Base-by-base conservation (phyloP, 2,329 filamentous ascomycete species). In the Paraphaeosphaeria minitans region DNA sequence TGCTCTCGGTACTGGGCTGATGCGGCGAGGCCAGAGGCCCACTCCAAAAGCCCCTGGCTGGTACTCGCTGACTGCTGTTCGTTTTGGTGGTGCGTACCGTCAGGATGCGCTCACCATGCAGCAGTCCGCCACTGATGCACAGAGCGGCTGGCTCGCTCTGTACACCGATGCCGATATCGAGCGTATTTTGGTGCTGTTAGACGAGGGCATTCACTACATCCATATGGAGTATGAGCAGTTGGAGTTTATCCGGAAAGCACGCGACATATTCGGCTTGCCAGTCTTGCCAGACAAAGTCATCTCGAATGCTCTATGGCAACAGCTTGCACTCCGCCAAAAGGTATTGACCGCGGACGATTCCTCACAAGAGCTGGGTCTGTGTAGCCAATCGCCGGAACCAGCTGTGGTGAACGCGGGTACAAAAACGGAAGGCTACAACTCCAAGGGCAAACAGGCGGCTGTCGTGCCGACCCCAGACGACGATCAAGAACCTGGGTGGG, bases 171-270 rank as follows among this genome's bases (percentile, higher is more conserved):
- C 81, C 0, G 84, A 86, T 43, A 78, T 86, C 45, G 83, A 84
- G 63, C 83, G 83, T 10, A 73, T 87, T 5, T 72, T 85, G 8
- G 83, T 85, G 0, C 72, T 87, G 2, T 73, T 87, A 4, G 84
- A 87, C 57, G 82, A 85, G 71, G 84, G 84, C 0, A 85, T 87
- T 9, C 84, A 86, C 66, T 87, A 86, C 70, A 78, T 85, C 3
- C 84, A 87, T 67, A 79, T 87, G 64, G 81, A 83, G 37, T 86
- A 85, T 59, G 84, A 86, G 63, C 83, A 85, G 59, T 71, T 87
- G 9, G 83, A 86, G 60, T 82, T 80, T 63, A 85, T 86, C 55
- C 78, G 80, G 12, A 74, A 69, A 51, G 77, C 83, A 22, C 78
- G 79, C 46, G 84, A 87, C 64, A 73, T 81, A 14, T 79, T 86